A percentile compares a stretch with the other conserved stretches of the same genome.
Evolutionary conservation across 345 rosid genomes (phyloP).

Genomic region (Jatropha curcas): DNA sequence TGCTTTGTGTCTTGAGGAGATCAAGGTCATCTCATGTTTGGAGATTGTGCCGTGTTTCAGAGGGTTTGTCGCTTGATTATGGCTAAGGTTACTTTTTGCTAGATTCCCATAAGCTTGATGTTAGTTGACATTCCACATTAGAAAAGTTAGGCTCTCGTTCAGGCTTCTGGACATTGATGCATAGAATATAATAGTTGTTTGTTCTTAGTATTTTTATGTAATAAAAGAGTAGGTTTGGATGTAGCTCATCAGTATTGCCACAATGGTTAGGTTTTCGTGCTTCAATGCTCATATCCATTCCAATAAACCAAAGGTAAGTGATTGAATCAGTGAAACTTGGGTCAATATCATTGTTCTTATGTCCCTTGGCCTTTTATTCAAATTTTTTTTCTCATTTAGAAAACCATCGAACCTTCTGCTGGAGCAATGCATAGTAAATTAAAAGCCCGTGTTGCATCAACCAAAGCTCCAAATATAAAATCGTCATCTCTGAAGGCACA

Average conservation of each 20-base stretch:
- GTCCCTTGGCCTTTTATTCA: conserved; percentile 8
- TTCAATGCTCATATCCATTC: conserved; percentile 54
- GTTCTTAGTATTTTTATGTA: conserved; percentile 15
- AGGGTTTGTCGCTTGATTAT: conserved; percentile 87
- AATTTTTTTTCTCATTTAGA: conserved; percentile 35
- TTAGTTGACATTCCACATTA: conserved; percentile 20
- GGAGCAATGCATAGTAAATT: conserved; percentile 44
- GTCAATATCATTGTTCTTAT: conserved; percentile 9
- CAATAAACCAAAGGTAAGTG: conserved; percentile 67
- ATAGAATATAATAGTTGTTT: conserved; percentile 17
- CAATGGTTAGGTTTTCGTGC: conserved; percentile 93
- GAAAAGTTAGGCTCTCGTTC: conserved; percentile 25
- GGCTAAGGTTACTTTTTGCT: conserved; percentile 61
- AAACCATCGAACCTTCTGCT: conserved; percentile 34
- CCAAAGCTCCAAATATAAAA: conserved; percentile 33
- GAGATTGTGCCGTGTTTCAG: conserved; percentile 87
- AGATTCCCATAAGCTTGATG: conserved; percentile 29
- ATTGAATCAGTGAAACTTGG: conserved; percentile 20
- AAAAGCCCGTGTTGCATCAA: conserved; percentile 39
- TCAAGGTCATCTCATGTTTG: conserved; percentile 81
- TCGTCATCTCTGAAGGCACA: conserved; percentile 30
- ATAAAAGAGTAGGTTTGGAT: conserved; percentile 28
- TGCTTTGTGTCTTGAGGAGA: conserved; percentile 65
- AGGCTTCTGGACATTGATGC: conserved; percentile 31
- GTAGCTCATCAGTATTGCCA: conserved; percentile 33